Conservation (phyloP, 176 grass and related monocot species). For the Oryza brachyantha region DNA sequence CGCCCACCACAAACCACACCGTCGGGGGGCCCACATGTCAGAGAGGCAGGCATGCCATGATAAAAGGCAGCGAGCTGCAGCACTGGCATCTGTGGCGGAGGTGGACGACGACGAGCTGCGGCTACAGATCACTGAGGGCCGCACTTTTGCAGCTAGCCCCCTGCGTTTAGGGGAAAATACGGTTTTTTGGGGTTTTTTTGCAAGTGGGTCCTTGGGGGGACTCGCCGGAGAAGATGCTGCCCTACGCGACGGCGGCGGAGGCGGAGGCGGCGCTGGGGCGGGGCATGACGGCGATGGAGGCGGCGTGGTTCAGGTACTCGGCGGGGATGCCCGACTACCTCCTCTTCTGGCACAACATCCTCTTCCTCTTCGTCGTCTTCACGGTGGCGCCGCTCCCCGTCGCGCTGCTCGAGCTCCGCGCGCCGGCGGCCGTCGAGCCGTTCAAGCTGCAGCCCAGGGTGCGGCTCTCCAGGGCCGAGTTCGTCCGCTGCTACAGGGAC, state of each 20-base stretch:
- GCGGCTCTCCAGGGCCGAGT: conserved; percentile 41
- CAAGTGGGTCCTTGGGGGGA: background rate
- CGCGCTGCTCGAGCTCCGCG: conserved; percentile 69
- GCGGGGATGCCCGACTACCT: conserved; percentile 57
- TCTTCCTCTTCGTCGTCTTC: conserved; percentile 79
- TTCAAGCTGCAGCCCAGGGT: conserved; percentile 93
- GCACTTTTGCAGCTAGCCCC: background rate
- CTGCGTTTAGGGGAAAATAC: background rate
- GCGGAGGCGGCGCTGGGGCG: conserved; percentile 81
- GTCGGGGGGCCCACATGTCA: background rate
- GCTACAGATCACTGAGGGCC: too few species aligned
- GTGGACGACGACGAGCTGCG: too few species aligned
- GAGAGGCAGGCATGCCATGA: background rate
- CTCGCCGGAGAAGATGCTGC: too few species aligned
- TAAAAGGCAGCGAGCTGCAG: background rate
- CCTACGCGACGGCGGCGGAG: conserved; percentile 63
- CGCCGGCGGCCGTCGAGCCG: conserved; percentile 37
- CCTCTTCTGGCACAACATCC: conserved; percentile 69
- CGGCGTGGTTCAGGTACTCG: conserved; percentile 69
- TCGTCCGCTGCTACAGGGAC: conserved; percentile 69
- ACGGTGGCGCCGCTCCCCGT: conserved; percentile 76
- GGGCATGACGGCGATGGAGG: conserved; percentile 52
- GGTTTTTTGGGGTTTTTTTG: too few species aligned
- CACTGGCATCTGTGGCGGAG: background rate
- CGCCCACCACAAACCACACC: background rate